Evolutionary conservation across 2,329 filamentous ascomycete species (phyloP), one percentile per base, ranked within the genome.

Genomic region (Aspergillus tamarii): DNA sequence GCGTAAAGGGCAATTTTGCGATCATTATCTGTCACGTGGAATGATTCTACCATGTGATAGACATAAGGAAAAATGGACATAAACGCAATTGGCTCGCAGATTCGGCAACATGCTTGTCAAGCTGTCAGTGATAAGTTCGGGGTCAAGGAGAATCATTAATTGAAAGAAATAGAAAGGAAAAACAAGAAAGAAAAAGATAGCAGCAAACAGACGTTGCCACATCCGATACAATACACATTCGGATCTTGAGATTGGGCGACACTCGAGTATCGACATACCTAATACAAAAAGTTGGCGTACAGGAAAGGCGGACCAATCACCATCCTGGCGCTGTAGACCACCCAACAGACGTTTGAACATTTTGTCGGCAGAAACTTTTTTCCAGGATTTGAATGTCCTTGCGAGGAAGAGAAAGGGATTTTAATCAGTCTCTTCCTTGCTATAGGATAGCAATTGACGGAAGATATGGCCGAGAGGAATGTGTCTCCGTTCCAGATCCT

Each of bases 41-140:
- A 98, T 66, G 93, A 93, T 73, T 93, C 85, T 71, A 98, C 91
- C 95, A 99, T 98, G 83, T 91, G 94, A 83, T 97, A 98, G 71
- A 96, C 93, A 79, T 98, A 99, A 1, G 95, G 95, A 77, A 99
- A 98, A 71, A 98, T 97, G 60, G 94, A 97, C 93, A 97, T 98
- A 84, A 99, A 98, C 7, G 95, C 95, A 78, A 99, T 98, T 59
- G 95, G 95, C 78, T 99, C 95, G 84, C 93, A 97, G 83, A 99
- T 94, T 75, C 95, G 90, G 81, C 94, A 97, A 74, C 97, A 85
- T 53, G 93, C 94, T 96, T 64, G 30, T 63, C 46, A 52, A 61
- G 56, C 59, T 57, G 69, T 70, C 60, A 72, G 69, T 69, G 54
- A 59, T 57, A 16, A 43, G 21, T 28, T 55, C 39, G 10, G 34